These are phyloP conservation scores for Verticillium klebahnii DNA, from an alignment of 2,329 filamentous ascomycete genomes.

Conservation along the genomic window DNA sequence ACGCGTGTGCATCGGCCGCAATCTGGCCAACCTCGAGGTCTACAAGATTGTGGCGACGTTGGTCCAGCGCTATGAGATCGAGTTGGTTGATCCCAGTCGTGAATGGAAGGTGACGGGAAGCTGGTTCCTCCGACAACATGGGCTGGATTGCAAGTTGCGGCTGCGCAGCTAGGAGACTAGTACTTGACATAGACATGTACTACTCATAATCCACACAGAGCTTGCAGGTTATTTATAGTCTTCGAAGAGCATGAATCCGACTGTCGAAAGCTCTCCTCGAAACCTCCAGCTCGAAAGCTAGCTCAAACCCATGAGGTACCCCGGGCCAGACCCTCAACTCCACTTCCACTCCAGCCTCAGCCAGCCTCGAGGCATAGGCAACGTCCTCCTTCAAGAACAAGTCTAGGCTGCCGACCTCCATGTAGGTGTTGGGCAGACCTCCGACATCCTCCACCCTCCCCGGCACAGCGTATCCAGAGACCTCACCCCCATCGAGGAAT, in stretches of 20 bases:
- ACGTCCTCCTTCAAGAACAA: constrained; percentile 30
- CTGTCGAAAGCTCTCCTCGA: constrained; percentile 18
- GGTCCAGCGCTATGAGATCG: constrained; percentile 34
- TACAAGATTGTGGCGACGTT: constrained; percentile 37
- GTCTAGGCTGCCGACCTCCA: constrained; percentile 33
- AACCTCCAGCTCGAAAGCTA: constrained; percentile 4
- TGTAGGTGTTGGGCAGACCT: constrained; percentile 29
- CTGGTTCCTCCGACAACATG: constrained; percentile 13
- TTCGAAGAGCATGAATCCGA: constrained; percentile 12
- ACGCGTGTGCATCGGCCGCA: constrained; percentile 26
- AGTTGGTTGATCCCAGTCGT: constrained; percentile 18
- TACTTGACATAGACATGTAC: background rate
- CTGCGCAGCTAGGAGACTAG: background rate
- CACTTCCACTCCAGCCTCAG: constrained; percentile 24
- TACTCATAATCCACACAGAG: background rate
- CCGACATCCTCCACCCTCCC: constrained; percentile 16
- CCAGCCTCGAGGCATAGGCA: constrained; percentile 25
- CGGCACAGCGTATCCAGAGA: constrained; percentile 17
- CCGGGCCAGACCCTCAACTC: constrained; percentile 37
- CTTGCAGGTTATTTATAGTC: background rate
- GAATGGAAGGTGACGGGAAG: constrained; percentile 11
- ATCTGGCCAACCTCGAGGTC: constrained; percentile 26
- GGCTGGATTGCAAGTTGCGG: background rate
- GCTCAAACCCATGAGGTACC: constrained; percentile 32
- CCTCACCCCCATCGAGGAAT: constrained; percentile 9